Base-by-base conservation (phyloP, 495 filamentous ascomycete species). In the Parachaetomium inaequale region DNA sequence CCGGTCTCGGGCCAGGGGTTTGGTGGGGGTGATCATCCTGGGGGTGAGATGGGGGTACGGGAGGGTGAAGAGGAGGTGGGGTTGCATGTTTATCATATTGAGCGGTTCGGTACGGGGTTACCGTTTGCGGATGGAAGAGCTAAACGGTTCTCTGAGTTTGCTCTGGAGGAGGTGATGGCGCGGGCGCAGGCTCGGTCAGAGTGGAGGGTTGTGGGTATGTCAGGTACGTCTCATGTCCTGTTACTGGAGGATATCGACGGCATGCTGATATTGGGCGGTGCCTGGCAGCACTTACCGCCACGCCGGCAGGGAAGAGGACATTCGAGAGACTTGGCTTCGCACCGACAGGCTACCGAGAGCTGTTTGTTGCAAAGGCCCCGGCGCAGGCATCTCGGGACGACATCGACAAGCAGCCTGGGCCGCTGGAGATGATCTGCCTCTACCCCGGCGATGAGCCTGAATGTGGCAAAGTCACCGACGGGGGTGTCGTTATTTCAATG, bases 11-110 rank as follows among this genome's bases (percentile, higher is more conserved):
- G 26, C 23, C 2, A 36, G 12, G 46, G 51, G 6, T 12, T 34
- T 19, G 38, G 15, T 55, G 25, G 42, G n/a, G 45, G 15, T 55
- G 23, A n/a, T 17, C 17, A 28, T 23, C 26, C 25, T 25, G 10
- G 17, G 31, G 28, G 50, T 17, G 38, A 42, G 15, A 17, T 7
- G 28, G 36, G 8, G 32, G 43, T 50, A 78, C 57, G 23, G 4
- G 58, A 58, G n/a, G 40, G 31, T 4, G 8, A 32, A 7, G 43
- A 49, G 25, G 65, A 68, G 55, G 68, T 75, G 11, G 72, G 72
- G 11, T 34, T 75, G 64, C 72, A 75, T 58, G 64, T 75, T 21
- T 75, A 72, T 58, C 72, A 75, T 34, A 62, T 75, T 52, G 72
- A 75, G 63, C 59, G 68, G n/a, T 69, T 72, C 38, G 47, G 23